Base-by-base conservation (phyloP, 495 filamentous ascomycete species). In the Annulohypoxylon nitens region DNA sequence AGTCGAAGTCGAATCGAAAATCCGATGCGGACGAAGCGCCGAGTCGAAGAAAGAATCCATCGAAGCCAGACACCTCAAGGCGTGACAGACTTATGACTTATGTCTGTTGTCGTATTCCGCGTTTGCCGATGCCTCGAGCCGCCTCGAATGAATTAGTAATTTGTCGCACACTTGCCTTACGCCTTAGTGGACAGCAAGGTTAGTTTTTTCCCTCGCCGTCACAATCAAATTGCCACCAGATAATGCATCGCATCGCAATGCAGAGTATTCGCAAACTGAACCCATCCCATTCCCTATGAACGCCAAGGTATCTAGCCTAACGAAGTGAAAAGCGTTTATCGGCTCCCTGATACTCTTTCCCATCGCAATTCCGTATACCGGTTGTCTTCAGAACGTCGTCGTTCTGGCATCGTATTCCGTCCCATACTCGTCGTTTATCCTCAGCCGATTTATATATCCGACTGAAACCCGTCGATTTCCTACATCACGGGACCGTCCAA, bases 401-500 rank as follows among this genome's bases (percentile, higher is more conserved):
- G 10, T 33, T 37, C 33, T 5, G 12, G n/a, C 14, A 18, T 55
- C 11, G 30, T 3, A 25, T 25, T 10, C 1, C 59, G 2, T 12
- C 23, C 41, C 45, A 26, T 63, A 7, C 1, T 34, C 5, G 14
- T 18, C 39, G 41, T 34, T 2, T n/a, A 23, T 30, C 5, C 30
- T 30, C 5, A 4, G 30, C 45, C 18, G 14, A 25, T 26, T 11
- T 26, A 30, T 41, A 45, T 4, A 43, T 20, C 36, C 14, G n/a
- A 25, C 18, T 16, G 41, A 41, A 9, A 16, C 34, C 16, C 4
- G 33, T 12, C 2, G 12, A 6, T 6, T 10, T 10, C 55, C 64
- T 79, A 79, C 66, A 79, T 74, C 30, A 79, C 72, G n/a, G 75
- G 34, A 0, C 54, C 63, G 25, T 74, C 72, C 5, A 79, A 26